Percentiles rank a stretch among this genome's conserved stretches.
Conservation (phyloP, 202 grass and related monocot species). For the Dendrocalamus latiflorus region DNA sequence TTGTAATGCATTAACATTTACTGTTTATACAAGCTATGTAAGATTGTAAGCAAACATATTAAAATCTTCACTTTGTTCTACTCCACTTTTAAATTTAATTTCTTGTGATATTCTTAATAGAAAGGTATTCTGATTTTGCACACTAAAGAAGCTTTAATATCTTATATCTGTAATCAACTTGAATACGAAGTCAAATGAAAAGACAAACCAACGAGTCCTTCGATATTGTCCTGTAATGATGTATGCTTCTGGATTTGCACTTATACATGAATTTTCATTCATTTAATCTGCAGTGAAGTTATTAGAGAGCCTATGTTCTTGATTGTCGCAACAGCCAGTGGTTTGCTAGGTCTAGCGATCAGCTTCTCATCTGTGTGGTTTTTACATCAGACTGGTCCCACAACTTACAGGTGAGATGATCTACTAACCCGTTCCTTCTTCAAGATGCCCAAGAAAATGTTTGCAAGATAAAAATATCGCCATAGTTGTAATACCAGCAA, state of each 20-base stretch:
- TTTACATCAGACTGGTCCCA: slow-evolving; percentile 76
- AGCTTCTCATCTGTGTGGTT: slow-evolving; percentile 97
- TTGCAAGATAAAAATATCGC: background rate
- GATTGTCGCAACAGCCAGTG: slow-evolving; percentile 68
- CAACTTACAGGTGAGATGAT: slow-evolving; percentile 76
- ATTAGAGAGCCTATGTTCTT: slow-evolving; percentile 76
- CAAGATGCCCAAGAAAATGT: background rate
- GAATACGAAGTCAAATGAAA: slow-evolving; percentile 6
- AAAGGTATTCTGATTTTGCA: background rate
- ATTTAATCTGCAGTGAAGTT: slow-evolving; percentile 53
- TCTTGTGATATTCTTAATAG: background rate
- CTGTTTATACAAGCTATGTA: background rate
- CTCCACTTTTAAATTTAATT: background rate
- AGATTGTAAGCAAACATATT: background rate
- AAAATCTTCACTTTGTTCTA: background rate
- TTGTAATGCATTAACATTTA: background rate
- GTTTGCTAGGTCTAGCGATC: slow-evolving; percentile 76
- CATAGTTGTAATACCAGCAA: background rate
- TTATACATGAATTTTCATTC: background rate
- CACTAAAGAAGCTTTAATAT: background rate
- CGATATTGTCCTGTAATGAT: background rate
- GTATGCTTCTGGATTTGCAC: slow-evolving; percentile 13
- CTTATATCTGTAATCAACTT: background rate
- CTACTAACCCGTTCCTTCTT: background rate
- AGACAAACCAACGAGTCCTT: background rate